phyloP scores from a whole-genome alignment of 257 asterid genomes.

The Solanum rostratum region DNA sequence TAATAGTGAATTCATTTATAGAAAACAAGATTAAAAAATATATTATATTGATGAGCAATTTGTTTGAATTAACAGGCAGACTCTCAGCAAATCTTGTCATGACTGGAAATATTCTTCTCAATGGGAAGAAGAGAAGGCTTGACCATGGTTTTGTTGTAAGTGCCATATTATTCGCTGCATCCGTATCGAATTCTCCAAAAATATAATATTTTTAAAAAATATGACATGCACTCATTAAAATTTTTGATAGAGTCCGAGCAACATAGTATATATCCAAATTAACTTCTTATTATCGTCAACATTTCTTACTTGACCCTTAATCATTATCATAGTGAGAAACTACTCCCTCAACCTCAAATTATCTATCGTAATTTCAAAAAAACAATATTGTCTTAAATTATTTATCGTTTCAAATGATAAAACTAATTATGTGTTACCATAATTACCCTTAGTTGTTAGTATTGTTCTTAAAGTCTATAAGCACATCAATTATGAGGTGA shows the following conservation, averaged over 20 bases:
- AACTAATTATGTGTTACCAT: background rate
- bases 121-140: constrained; percentile 48
- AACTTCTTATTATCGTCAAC: background rate
- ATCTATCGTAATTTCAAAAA: background rate
- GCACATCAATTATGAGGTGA: background rate
- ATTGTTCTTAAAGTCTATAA: too few relatives aligned
- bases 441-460: background rate
- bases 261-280: background rate
- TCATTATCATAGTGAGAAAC: too few relatives aligned
- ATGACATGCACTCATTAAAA: too few relatives aligned
- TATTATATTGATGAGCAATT: background rate
- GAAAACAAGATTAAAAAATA: background rate
- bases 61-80: constrained; percentile 46
- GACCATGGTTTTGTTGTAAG: constrained; percentile 49
- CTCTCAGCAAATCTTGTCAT: constrained; percentile 50
- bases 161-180: background rate
- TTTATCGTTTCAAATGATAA: background rate
- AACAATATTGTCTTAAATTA: background rate
- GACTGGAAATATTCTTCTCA: constrained; percentile 53
- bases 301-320: background rate
- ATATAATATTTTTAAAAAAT: too few relatives aligned
- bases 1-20: background rate
- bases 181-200: too few relatives aligned
- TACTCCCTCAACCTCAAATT: background rate
- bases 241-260: too few relatives aligned